Conservation (phyloP, 148 eudicot genomes). For the Nyssa sinensis region DNA sequence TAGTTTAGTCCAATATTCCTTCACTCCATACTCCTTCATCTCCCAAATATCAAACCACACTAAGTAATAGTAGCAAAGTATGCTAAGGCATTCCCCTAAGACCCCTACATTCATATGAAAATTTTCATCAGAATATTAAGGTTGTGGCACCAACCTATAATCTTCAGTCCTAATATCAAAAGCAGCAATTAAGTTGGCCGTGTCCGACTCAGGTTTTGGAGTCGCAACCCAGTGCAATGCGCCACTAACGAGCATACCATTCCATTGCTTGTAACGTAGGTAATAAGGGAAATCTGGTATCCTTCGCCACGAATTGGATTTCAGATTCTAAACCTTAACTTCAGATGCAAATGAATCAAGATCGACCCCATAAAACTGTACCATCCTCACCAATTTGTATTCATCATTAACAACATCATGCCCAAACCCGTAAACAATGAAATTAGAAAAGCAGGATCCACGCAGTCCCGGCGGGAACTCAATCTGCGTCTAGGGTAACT, state of each 20-base stretch:
- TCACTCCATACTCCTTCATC: constrained; percentile 41
- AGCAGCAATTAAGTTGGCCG: no score
- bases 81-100: constrained; percentile 25
- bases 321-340: constrained; percentile 33
- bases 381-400: constrained; percentile 47
- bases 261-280: constrained; percentile 9
- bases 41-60: constrained; percentile 36
- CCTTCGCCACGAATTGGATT: constrained; percentile 30
- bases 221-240: constrained; percentile 48
- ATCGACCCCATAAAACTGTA: constrained; percentile 12
- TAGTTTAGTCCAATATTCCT: no score
- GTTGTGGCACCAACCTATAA: constrained; percentile 22
- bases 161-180: constrained; percentile 27
- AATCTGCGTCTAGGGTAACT: constrained; percentile 14
- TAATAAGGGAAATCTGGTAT: constrained; percentile 27
- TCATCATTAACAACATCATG: constrained; percentile 41
- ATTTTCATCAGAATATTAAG: constrained; percentile 6
- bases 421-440: constrained; percentile 39
- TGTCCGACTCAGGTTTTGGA: background rate
- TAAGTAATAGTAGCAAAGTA: constrained; percentile 15
- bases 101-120: constrained; percentile 19
- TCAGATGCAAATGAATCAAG: constrained; percentile 16
- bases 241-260: constrained; percentile 26
- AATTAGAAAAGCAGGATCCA: background rate
- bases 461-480: constrained; percentile 17